Conservation (phyloP, 179 eudicot genomes). For the Beta corolliflora region DNA sequence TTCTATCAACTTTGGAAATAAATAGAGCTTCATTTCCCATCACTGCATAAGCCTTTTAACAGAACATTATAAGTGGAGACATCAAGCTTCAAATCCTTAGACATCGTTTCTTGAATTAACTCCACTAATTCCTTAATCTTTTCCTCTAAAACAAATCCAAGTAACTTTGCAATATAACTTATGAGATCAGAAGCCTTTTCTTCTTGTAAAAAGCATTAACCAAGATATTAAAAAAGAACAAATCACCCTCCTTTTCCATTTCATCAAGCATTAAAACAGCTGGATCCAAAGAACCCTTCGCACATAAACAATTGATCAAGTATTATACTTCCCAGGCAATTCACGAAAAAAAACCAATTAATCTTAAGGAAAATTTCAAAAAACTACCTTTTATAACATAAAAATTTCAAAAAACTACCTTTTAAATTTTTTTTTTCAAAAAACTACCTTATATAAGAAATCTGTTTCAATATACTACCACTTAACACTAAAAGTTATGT, state of each 20-base stretch:
- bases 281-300: conserved; percentile 45
- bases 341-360: conserved; percentile 40
- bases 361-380: too few relatives aligned
- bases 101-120: conserved; percentile 38
- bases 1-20: too few relatives aligned
- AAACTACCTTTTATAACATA: too few relatives aligned
- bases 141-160: conserved; percentile 42
- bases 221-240: conserved; percentile 49
- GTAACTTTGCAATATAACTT: conserved; percentile 50
- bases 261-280: conserved; percentile 40
- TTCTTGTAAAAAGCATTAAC: conserved; percentile 43
- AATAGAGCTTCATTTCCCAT: conserved; percentile 21
- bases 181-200: conserved; percentile 42
- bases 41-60: conserved; percentile 48
- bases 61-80: conserved; percentile 44
- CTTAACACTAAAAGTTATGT: too few relatives aligned
- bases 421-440: too few relatives aligned
- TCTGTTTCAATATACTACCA: too few relatives aligned
- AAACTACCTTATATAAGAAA: too few relatives aligned
- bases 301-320: conserved; percentile 46
- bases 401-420: too few relatives aligned
- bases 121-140: conserved; percentile 43
- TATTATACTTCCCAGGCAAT: conserved; percentile 49
- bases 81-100: conserved; percentile 46
- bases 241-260: conserved; percentile 53